phyloP scores from a whole-genome alignment of 352 stramenopile genomes.

The Phytophthora boehmeriae region DNA sequence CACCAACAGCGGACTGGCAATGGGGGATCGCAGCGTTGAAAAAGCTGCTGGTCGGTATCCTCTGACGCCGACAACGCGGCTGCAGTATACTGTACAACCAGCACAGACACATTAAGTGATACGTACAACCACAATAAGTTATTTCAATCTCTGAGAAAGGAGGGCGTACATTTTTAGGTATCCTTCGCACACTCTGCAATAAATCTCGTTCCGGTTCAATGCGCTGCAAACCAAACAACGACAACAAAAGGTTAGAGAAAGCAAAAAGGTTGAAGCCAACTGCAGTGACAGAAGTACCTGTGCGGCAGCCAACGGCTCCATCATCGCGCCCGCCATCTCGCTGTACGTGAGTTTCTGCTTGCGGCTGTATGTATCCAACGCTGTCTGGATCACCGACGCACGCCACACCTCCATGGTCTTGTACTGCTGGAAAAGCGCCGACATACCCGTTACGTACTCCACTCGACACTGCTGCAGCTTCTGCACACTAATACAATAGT shows the following conservation, averaged over 20 bases:
- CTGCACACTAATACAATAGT: conserved; percentile 79
- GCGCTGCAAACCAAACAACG: conserved; percentile 41
- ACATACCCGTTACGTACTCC: conserved; percentile 88
- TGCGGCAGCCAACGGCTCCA: conserved; percentile 60
- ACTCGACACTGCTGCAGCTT: conserved; percentile 63
- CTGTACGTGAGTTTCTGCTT: conserved; percentile 85
- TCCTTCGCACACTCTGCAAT: conserved; percentile 75
- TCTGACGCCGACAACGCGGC: conserved; percentile 61
- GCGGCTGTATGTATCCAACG: conserved; percentile 75
- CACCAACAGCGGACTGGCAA: conserved; percentile 73
- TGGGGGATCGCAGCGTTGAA: conserved; percentile 60
- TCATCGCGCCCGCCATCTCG: conserved; percentile 70
- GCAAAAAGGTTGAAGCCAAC: conserved; percentile 1
- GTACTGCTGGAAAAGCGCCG: conserved; percentile 79
- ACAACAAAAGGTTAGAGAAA: conserved; percentile 6
- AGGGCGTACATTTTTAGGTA: conserved; percentile 80
- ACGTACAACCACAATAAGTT: too few relatives aligned
- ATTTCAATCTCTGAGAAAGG: too few relatives aligned
- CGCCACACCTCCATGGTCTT: conserved; percentile 81
- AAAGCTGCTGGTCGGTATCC: conserved; percentile 70
- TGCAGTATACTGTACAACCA: conserved; percentile 59
- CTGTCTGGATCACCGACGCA: conserved; percentile 74
- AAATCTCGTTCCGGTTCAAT: conserved; percentile 82
- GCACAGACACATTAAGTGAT: conserved; percentile 5
- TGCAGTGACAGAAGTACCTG: conserved; percentile 45